Conservation (phyloP, 2,329 filamentous ascomycete genomes). For the Phoma herbarum region DNA sequence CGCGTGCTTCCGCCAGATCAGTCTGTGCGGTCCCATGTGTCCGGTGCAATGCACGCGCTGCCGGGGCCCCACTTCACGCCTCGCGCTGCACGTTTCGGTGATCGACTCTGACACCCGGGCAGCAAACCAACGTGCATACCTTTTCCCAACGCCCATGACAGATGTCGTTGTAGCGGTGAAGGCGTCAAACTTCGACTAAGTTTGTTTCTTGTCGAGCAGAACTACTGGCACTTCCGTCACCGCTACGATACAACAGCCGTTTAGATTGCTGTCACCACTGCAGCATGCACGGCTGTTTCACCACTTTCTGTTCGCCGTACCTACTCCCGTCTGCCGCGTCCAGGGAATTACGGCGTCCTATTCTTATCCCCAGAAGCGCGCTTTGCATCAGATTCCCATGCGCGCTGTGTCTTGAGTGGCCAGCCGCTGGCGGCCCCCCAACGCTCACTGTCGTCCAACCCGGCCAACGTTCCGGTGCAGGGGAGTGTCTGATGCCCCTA, state of each 20-base stretch:
- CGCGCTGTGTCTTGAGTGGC: conserved; percentile 40
- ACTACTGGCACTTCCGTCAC: not conserved
- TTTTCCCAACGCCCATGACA: not conserved
- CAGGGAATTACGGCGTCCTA: conserved; percentile 37
- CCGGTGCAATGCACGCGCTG: conserved; percentile 35
- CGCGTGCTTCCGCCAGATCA: conserved; percentile 46
- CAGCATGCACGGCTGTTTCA: conserved; percentile 48
- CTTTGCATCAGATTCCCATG: conserved; percentile 41
- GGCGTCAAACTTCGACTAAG: not conserved
- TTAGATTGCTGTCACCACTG: conserved; percentile 36
- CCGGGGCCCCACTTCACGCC: conserved; percentile 43
- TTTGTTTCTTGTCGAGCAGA: not conserved
- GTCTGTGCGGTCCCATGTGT: conserved; percentile 45
- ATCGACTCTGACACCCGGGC: conserved; percentile 25
- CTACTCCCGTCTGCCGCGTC: conserved; percentile 26
- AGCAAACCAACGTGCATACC: conserved; percentile 14
- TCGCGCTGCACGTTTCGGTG: conserved; percentile 35
- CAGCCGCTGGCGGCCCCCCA: conserved; percentile 43
- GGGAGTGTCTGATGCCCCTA: conserved; percentile 41
- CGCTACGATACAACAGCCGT: conserved; percentile 21
- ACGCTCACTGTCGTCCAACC: conserved; percentile 34
- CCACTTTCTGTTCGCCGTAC: conserved; percentile 33
- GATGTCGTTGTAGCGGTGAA: not conserved
- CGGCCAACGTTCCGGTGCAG: conserved; percentile 40
- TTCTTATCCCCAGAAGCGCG: conserved; percentile 43